Percentiles rank a stretch among this genome's conserved stretches.
Conservation (phyloP, 192 early-diverging fungal genomes). For the Coemansia sp. region DNA sequence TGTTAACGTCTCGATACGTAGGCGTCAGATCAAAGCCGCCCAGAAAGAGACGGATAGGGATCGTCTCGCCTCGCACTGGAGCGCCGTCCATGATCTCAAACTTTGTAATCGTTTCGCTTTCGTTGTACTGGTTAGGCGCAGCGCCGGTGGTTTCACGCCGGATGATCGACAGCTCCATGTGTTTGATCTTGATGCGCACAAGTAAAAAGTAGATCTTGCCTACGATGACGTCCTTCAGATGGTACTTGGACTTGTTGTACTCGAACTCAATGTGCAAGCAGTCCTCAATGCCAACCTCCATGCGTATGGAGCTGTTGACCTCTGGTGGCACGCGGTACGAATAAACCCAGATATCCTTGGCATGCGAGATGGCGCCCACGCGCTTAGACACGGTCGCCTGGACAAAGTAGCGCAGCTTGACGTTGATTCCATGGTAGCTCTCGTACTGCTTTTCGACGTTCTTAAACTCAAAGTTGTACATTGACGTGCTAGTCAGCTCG, state of each 20-base stretch:
- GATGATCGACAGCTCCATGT: slow-evolving; percentile 99
- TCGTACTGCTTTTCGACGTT: slow-evolving; percentile 99
- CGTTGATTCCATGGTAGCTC: slow-evolving; percentile 97
- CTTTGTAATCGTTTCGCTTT: slow-evolving; percentile 97
- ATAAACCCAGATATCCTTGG: slow-evolving; percentile 98
- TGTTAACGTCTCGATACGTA: slow-evolving; percentile 98
- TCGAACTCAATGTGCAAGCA: slow-evolving; percentile 99
- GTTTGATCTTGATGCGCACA: slow-evolving; percentile 99
- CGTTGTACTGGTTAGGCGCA: slow-evolving; percentile 97
- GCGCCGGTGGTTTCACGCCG: slow-evolving; percentile 95
- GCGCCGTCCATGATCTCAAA: slow-evolving; percentile 99
- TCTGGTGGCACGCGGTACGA: slow-evolving; percentile 87
- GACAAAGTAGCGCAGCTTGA: slow-evolving; percentile 97
- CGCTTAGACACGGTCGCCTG: slow-evolving; percentile 86
- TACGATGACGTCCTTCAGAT: slow-evolving; percentile 98
- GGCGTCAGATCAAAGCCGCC: slow-evolving; percentile 97
- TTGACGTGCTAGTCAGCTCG: slow-evolving; percentile 75
- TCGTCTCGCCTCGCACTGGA: slow-evolving; percentile 91
- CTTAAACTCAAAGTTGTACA: slow-evolving; percentile 96
- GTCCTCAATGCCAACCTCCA: slow-evolving; percentile 99
- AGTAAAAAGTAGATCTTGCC: slow-evolving; percentile 99
- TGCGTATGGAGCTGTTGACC: slow-evolving; percentile 93
- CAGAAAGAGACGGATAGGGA: slow-evolving; percentile 96
- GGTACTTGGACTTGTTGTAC: slow-evolving; percentile 99
- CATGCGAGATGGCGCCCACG: slow-evolving; percentile 83